Base-by-base conservation (phyloP, 371 early-diverging fungal genomes). In the Phascolomyces articulosus region DNA sequence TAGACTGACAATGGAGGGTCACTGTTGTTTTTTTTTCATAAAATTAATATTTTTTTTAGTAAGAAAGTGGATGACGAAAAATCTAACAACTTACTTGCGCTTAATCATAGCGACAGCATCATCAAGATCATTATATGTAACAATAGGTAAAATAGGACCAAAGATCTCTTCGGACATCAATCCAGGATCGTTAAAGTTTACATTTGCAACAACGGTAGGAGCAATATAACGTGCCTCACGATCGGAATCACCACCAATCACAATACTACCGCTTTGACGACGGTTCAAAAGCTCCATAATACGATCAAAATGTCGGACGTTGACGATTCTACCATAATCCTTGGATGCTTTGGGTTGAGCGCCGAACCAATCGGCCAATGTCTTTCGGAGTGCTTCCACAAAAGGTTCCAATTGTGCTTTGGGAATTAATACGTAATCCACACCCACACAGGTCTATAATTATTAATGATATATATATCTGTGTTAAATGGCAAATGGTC, bases 381-480 rank as follows among this genome's bases (percentile, higher is more conserved):
- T 79, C 56, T 77, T 74, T 23, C 73, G 78, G 69, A 90, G 53
- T 4, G 79, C 86, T 13, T 68, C 67, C 10, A 83, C 65, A 62
- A 93, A 78, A 38, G 71, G 65, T 15, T 73, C 68, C 16, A 86
- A 70, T 34, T 85, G 68, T 28, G 73, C 67, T 31, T 72, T 70
- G 41, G 88, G 86, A 23, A 86, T 78, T 48, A 95, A 62, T 18
- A 95, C 69, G 58, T 96, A 95, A 74, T 97, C 97, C 16, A 91
- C 91, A 9, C 91, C 90, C 57, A 96, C 82, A 71, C 96, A 95
- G 4, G 91, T 92, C 86, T 89, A 67, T 8, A 26, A 53, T 21
- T 31, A 29, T 41, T 41, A 41, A 13, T 18, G 4, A 13, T 44
- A 18, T 44, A 44, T 15, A 44, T 9, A 44, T 15, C 4, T 44